Percentiles rank a stretch among this genome's conserved stretches.
Evolutionary conservation across 441 rosid species (phyloP).

Genomic region (Melastoma candidum): DNA sequence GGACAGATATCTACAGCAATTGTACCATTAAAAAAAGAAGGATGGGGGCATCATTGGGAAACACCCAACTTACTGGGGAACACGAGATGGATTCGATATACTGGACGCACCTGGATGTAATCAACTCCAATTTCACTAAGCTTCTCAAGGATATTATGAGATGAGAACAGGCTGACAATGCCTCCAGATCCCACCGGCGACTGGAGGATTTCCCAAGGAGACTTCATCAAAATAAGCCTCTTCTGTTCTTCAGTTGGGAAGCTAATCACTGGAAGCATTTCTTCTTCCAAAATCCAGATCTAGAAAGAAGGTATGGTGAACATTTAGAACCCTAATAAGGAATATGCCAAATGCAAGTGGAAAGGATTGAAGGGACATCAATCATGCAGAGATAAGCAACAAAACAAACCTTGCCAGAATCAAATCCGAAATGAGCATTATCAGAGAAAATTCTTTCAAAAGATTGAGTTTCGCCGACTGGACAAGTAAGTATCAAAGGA

Average conservation of each 20-base stretch:
- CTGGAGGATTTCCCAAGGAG: slow-evolving; percentile 85
- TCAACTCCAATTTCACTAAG: slow-evolving; percentile 49
- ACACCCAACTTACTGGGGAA: not conserved
- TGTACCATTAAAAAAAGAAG: not conserved
- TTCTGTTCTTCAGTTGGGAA: slow-evolving; percentile 35
- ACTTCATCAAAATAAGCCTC: slow-evolving; percentile 66
- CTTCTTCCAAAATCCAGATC: slow-evolving; percentile 80
- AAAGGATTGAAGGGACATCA: not conserved
- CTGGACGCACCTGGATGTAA: slow-evolving; percentile 55
- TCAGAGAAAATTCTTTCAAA: slow-evolving; percentile 34
- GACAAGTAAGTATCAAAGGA: slow-evolving; percentile 57
- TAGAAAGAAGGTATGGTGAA: slow-evolving; percentile 15
- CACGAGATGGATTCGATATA: not conserved
- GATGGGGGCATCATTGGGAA: not conserved
- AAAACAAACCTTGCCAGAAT: slow-evolving; percentile 51
- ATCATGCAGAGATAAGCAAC: not conserved
- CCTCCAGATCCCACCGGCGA: slow-evolving; percentile 84
- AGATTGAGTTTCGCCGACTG: slow-evolving; percentile 28
- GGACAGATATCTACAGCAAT: slow-evolving; percentile 40
- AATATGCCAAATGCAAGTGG: too few species aligned
- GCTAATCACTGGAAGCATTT: slow-evolving; percentile 61
- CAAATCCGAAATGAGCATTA: slow-evolving; percentile 62
- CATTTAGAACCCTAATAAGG: too few species aligned
- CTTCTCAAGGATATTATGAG: slow-evolving; percentile 34
- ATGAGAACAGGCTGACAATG: slow-evolving; percentile 48